Conservation (phyloP, 1,284 basidiomycete species). For the Rhodotorula sp. region DNA sequence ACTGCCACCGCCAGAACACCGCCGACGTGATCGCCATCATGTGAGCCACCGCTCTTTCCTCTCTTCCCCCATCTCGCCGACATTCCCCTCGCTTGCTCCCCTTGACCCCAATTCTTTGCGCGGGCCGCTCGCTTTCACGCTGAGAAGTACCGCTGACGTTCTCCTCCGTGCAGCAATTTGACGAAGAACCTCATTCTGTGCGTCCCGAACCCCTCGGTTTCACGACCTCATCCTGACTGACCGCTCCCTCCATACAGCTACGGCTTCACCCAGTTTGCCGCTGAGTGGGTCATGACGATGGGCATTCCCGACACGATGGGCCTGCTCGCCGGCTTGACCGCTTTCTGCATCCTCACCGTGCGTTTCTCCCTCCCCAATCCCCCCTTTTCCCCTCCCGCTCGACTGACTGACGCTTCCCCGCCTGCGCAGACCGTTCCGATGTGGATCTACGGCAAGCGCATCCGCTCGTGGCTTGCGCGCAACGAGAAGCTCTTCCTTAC, state of each 20-base stretch:
- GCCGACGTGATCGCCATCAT: constrained; percentile 56
- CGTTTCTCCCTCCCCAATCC: neutral
- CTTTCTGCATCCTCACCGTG: neutral
- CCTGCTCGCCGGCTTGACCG: constrained; percentile 7
- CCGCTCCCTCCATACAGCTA: constrained; percentile 24
- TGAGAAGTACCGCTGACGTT: too few relatives aligned
- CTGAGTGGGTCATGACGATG: neutral
- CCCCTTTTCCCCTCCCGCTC: neutral
- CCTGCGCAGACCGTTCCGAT: constrained; percentile 3
- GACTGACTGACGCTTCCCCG: too few relatives aligned
- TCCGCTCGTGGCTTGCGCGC: constrained; percentile 13
- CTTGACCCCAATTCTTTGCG: too few relatives aligned
- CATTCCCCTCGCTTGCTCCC: too few relatives aligned
- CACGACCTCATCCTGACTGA: too few relatives aligned
- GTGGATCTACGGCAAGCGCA: constrained; percentile 16
- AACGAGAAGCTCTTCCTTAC: constrained; percentile 2
- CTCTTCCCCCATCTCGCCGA: too few relatives aligned
- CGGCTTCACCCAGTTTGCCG: constrained; percentile 56
- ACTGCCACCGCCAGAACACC: constrained; percentile 55
- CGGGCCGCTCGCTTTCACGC: too few relatives aligned
- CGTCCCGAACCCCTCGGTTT: too few relatives aligned
- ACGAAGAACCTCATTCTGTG: constrained; percentile 20
- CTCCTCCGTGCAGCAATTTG: constrained; percentile 49
- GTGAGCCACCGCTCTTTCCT: neutral
- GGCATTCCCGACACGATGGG: constrained; percentile 5